Conservation (phyloP, 257 asterid species). For the Primulina tabacum region DNA sequence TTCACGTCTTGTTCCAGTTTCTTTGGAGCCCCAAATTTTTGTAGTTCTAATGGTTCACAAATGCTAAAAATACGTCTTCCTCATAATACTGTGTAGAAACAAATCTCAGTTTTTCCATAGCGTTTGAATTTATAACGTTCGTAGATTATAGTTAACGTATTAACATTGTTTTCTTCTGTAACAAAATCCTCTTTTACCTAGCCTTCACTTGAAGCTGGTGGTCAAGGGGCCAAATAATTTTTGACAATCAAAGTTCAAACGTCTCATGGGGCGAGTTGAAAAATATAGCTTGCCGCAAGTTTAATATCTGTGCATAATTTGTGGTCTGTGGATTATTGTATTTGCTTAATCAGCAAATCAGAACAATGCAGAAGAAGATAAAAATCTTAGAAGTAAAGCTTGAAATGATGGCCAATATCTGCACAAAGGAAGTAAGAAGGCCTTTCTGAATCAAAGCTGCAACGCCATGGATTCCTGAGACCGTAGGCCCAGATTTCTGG, state of each 20-base stretch:
- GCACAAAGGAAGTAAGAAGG: constrained; percentile 79
- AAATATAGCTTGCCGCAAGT: too few species aligned
- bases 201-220: too few species aligned
- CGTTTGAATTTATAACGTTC: too few species aligned
- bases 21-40: constrained; percentile 34
- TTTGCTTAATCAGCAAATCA: too few species aligned
- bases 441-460: constrained; percentile 88
- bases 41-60: constrained; percentile 31
- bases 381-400: neutral
- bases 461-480: constrained; percentile 84
- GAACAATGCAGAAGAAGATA: neutral
- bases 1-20: constrained; percentile 23
- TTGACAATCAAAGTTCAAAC: too few species aligned
- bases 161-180: too few species aligned
- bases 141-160: too few species aligned
- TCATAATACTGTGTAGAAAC: constrained; percentile 9
- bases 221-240: too few species aligned
- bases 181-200: too few species aligned
- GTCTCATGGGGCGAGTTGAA: too few species aligned
- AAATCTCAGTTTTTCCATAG: constrained; percentile 15
- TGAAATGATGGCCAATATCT: constrained; percentile 45
- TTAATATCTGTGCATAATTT: too few species aligned
- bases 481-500: constrained; percentile 87
- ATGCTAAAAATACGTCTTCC: constrained; percentile 16
- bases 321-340: too few species aligned